Evolutionary conservation across 2,329 filamentous ascomycete genomes (phyloP), one percentile per base, ranked within the genome.

Genomic region (Scortechinia acanthostroma): DNA sequence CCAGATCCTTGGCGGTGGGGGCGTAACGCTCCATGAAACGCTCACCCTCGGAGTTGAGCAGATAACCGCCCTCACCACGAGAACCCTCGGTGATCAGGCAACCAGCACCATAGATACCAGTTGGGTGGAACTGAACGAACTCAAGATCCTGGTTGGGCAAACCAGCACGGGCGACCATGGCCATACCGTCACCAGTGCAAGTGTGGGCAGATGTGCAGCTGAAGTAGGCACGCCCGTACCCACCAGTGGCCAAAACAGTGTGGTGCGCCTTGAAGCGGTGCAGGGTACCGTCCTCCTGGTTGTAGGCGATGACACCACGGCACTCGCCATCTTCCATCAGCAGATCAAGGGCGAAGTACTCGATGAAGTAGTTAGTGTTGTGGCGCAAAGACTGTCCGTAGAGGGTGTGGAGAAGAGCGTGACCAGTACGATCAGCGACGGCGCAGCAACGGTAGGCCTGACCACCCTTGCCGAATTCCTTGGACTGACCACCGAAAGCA

Each of bases 1-100:
- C 69, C 4, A 73, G 61, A 47, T 73, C 69, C 49, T 71, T 71
- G 0, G 70, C 69, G 15, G 68, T 71, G 3, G 70, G 70, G 2
- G 70, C 69, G 45, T 73, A 73, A n/a, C 68, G 60, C 48, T 73
- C 65, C 70, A 73, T 73, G 47, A 73, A 73, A 19, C 67, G 59
- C 48, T 73, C 69, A 42, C 70, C 69, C 52, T 69, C 56, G 10
- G 54, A 53, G 50, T 73, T 73, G n/a, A 73, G 59, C 1, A 73
- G 61, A 46, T 71, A 73, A 17, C 69, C 69, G 25, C 69, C 70
- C 57, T 73, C 70, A 22, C 70, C 70, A 42, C 69, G 60, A 15
- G 69, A 68, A 3, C 70, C 69, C 55, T 73, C 70, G 3, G 69
- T 73, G 35, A 73, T 73, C 19, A 73, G 55, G 44, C 70, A 68